A percentile compares a stretch with the other conserved stretches of the same genome.
These are phyloP conservation scores for Perilla frutescens DNA, from an alignment of 257 asterid genomes.

Conservation along the genomic window DNA sequence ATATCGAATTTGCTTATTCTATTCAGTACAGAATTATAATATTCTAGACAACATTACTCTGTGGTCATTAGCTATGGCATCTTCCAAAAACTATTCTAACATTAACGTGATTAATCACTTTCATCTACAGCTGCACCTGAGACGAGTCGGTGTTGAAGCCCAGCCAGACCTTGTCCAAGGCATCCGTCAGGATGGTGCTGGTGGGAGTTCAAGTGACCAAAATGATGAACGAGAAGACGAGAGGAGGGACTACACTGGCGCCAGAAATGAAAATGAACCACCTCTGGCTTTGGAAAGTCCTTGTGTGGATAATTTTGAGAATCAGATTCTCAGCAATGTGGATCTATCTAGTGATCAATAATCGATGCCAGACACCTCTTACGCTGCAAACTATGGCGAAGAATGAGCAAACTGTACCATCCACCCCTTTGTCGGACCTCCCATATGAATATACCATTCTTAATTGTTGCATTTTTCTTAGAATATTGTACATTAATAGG, in stretches of 20 bases:
- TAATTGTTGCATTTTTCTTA: slow-evolving; percentile 32
- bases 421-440: slow-evolving; percentile 33
- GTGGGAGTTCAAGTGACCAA: slow-evolving; percentile 75
- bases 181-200: slow-evolving; percentile 52
- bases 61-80: slow-evolving; percentile 3
- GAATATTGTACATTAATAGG: slow-evolving; percentile 50
- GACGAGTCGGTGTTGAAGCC: slow-evolving; percentile 88
- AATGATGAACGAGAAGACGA: slow-evolving; percentile 53
- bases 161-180: slow-evolving; percentile 60
- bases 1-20: neutral
- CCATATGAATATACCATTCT: slow-evolving; percentile 32
- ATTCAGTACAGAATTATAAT: neutral
- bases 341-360: slow-evolving; percentile 26
- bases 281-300: slow-evolving; percentile 61
- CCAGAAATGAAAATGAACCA: slow-evolving; percentile 47
- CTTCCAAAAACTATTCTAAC: neutral
- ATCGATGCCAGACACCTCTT: slow-evolving; percentile 31
- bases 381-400: slow-evolving; percentile 32
- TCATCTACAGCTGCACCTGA: slow-evolving; percentile 75
- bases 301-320: slow-evolving; percentile 52
- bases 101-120: neutral
- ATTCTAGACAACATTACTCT: neutral
- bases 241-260: slow-evolving; percentile 39
- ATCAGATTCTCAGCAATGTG: slow-evolving; percentile 42
- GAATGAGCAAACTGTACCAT: slow-evolving; percentile 30